Evolutionary conservation across 225 moss, liverwort and hornwort species (phyloP).

Genomic region (Takakia lepidozioides): DNA sequence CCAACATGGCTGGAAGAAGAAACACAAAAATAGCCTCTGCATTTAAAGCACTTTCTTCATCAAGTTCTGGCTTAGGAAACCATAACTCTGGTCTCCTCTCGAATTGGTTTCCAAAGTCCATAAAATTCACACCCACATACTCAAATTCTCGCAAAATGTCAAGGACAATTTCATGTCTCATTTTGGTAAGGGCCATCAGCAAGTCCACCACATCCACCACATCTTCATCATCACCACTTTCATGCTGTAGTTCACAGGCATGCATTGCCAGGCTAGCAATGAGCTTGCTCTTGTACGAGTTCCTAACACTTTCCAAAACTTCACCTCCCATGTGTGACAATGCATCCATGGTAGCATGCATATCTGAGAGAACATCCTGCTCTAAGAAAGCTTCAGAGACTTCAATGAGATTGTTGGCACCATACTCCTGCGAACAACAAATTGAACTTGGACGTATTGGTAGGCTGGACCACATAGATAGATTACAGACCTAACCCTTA

Average conservation of each 20-base stretch:
- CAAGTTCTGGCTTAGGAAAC: not conserved
- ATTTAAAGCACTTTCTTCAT: not conserved
- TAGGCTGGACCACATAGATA: too few species aligned
- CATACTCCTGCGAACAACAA: slow-evolving; percentile 3
- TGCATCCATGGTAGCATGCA: slow-evolving; percentile 6
- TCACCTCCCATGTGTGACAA: slow-evolving; percentile 4
- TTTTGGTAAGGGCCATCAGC: slow-evolving; percentile 5
- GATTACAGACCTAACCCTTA: too few species aligned
- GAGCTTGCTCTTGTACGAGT: not conserved
- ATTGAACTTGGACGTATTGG: too few species aligned
- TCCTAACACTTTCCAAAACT: not conserved
- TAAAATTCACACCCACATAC: slow-evolving; percentile 7
- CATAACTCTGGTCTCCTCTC: not conserved
- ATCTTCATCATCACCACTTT: not conserved
- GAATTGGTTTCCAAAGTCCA: slow-evolving; percentile 7
- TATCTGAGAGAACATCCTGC: slow-evolving; percentile 1
- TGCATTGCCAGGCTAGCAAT: slow-evolving; percentile 3
- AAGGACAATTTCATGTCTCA: slow-evolving; percentile 8
- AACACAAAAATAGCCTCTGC: slow-evolving; percentile 1
- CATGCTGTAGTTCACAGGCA: not conserved
- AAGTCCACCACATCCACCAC: slow-evolving; percentile 6
- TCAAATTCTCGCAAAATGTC: slow-evolving; percentile 9
- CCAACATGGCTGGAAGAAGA: slow-evolving; percentile 3
- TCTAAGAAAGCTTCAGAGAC: slow-evolving; percentile 11
- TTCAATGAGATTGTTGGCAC: slow-evolving; percentile 6